Evolutionary conservation across 352 stramenopile genomes (phyloP).

Genomic region (Pythium utonaiense): DNA sequence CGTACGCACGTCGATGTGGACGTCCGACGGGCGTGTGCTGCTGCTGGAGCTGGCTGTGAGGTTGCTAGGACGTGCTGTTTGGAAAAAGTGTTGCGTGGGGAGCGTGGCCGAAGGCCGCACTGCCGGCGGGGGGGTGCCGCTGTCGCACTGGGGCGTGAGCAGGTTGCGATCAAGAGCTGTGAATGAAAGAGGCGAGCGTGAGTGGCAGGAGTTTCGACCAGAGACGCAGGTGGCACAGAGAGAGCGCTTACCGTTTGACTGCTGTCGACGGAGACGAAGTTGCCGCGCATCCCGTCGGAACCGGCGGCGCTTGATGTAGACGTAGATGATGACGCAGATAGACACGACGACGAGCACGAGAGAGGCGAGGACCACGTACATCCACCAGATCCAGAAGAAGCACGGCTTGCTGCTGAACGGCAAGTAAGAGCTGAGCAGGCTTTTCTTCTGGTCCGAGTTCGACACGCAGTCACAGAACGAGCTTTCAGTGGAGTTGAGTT

Average conservation of each 20-base stretch:
- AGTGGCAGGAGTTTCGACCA: background rate
- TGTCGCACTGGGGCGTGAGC: conserved; percentile 30
- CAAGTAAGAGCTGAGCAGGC: conserved; percentile 54
- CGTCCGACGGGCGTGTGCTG: conserved; percentile 14
- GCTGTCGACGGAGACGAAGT: conserved; percentile 33
- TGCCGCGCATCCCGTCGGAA: conserved; percentile 39
- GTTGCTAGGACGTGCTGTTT: background rate
- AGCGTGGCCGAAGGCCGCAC: background rate
- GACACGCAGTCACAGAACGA: conserved; percentile 72
- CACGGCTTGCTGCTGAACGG: conserved; percentile 66
- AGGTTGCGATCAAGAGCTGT: conserved; percentile 36
- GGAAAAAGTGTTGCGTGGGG: background rate
- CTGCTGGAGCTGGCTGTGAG: conserved; percentile 10
- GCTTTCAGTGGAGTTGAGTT: conserved; percentile 18
- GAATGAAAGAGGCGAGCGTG: background rate
- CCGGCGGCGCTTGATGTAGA: conserved; percentile 49
- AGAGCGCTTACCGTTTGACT: conserved; percentile 28
- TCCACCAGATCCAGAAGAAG: conserved; percentile 89
- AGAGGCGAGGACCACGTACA: conserved; percentile 74
- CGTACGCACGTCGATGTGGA: conserved; percentile 14
- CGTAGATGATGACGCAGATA: conserved; percentile 40
- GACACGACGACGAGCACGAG: conserved; percentile 55
- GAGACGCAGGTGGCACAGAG: background rate
- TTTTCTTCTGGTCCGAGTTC: conserved; percentile 49
- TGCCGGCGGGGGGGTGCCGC: conserved; percentile 5